Percentiles rank a stretch among this genome's conserved stretches.
Conservation (phyloP, 495 filamentous ascomycete genomes). For the Aspergillus biplanus region DNA sequence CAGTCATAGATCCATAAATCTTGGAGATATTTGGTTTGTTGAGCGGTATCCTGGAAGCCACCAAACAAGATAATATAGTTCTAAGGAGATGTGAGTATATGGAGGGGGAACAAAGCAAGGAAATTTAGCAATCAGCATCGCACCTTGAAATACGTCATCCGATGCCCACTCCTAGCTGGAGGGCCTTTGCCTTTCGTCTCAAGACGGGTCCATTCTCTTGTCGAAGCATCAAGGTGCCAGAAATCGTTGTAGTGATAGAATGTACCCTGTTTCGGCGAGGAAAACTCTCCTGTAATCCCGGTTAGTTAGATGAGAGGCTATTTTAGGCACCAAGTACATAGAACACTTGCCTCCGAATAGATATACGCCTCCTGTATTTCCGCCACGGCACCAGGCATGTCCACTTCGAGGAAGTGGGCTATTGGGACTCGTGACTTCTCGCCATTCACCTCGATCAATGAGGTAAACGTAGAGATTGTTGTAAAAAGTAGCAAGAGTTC, state of each 20-base stretch:
- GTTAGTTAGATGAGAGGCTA: slow-evolving; percentile 13
- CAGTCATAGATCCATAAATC: slow-evolving; percentile 72
- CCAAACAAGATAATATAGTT: slow-evolving; percentile 76
- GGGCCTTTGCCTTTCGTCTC: slow-evolving; percentile 87
- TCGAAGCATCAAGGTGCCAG: slow-evolving; percentile 82
- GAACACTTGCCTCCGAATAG: slow-evolving; percentile 74
- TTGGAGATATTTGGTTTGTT: slow-evolving; percentile 86
- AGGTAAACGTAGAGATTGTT: slow-evolving; percentile 86
- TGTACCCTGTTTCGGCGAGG: slow-evolving; percentile 90
- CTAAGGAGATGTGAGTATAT: slow-evolving; percentile 28
- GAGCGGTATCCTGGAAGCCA: slow-evolving; percentile 94
- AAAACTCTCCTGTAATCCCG: slow-evolving; percentile 61
- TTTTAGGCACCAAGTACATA: too few species aligned
- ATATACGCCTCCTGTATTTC: slow-evolving; percentile 83
- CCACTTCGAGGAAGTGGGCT: slow-evolving; percentile 88
- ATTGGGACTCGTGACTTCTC: slow-evolving; percentile 84
- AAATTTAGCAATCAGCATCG: slow-evolving; percentile 36
- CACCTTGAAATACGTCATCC: slow-evolving; percentile 91
- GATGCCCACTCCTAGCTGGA: slow-evolving; percentile 87
- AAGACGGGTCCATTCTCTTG: slow-evolving; percentile 86
- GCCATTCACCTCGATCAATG: slow-evolving; percentile 86
- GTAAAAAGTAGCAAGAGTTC: slow-evolving; percentile 63
- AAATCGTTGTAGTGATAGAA: slow-evolving; percentile 99
- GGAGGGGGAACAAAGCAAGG: slow-evolving; percentile 25
- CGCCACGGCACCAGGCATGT: slow-evolving; percentile 89